phyloP scores from a whole-genome alignment of 306 rosid genomes.

The Vicia sativa region DNA sequence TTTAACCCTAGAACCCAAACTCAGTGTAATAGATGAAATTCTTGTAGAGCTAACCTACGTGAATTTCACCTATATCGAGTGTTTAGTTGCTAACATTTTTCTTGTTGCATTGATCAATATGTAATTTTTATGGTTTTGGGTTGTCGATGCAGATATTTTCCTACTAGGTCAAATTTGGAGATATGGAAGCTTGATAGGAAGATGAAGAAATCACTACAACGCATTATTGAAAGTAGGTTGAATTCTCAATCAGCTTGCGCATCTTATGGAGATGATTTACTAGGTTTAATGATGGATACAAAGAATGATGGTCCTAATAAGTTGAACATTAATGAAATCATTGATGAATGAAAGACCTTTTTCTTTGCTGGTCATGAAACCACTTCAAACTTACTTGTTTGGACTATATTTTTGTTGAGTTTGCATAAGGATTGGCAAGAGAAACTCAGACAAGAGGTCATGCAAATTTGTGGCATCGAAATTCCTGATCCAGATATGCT shows the following conservation, averaged over 20 bases:
- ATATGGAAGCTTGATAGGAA: slow-evolving; percentile 44
- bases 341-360: slow-evolving; percentile 44
- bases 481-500: slow-evolving; percentile 35
- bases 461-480: slow-evolving; percentile 33
- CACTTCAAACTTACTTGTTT: slow-evolving; percentile 40
- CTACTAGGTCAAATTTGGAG: slow-evolving; percentile 35
- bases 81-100: too few relatives aligned
- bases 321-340: slow-evolving; percentile 34
- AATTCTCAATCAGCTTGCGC: neutral
- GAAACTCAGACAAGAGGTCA: slow-evolving; percentile 41
- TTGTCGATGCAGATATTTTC: slow-evolving; percentile 38
- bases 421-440: slow-evolving; percentile 41
- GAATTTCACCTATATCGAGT: too few relatives aligned
- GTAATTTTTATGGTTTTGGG: neutral
- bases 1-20: too few relatives aligned
- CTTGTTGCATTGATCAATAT: neutral
- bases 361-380: slow-evolving; percentile 50
- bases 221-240: slow-evolving; percentile 41
- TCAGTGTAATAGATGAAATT: too few relatives aligned
- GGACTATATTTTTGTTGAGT: slow-evolving; percentile 39
- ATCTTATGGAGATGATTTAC: slow-evolving; percentile 40
- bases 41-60: too few relatives aligned
- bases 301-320: slow-evolving; percentile 5
- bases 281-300: slow-evolving; percentile 40
- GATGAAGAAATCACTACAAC: slow-evolving; percentile 24